Evolutionary conservation across 441 rosid species (phyloP).

Genomic region (Erodium texanum): DNA sequence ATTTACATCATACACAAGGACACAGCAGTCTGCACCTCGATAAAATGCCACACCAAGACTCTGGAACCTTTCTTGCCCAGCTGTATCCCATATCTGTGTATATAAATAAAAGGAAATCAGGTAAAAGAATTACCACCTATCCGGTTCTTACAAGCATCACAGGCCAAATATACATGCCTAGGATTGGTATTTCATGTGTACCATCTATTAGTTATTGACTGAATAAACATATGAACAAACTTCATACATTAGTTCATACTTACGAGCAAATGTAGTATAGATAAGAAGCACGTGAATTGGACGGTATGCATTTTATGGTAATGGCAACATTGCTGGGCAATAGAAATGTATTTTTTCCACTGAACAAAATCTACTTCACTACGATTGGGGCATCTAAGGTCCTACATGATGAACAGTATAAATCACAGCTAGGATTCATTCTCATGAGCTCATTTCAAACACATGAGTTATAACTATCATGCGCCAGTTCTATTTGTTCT

Average conservation of each 20-base stretch:
- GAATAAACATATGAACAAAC: background rate
- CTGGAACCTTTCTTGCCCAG: slow-evolving; percentile 58
- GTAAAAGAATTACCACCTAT: background rate
- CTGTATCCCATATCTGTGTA: slow-evolving; percentile 77
- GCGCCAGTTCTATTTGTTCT: too few relatives aligned
- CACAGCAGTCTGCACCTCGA: slow-evolving; percentile 60
- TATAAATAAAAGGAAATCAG: background rate
- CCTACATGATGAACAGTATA: too few relatives aligned
- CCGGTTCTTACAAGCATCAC: background rate
- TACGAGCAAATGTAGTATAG: background rate
- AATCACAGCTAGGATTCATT: too few relatives aligned
- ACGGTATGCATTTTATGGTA: background rate
- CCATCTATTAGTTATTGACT: background rate
- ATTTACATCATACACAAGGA: slow-evolving; percentile 45
- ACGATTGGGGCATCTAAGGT: too few relatives aligned
- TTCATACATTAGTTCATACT: background rate
- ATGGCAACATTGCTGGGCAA: background rate
- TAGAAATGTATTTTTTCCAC: too few relatives aligned
- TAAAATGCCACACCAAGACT: slow-evolving; percentile 76
- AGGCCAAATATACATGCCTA: background rate
- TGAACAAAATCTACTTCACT: too few relatives aligned
- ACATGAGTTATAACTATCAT: too few relatives aligned
- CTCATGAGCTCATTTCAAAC: too few relatives aligned
- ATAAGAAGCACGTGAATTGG: background rate
- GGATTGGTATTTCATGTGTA: background rate